phyloP scores from a whole-genome alignment of 345 rosid genomes.

The Pseudoturritis turrita region DNA sequence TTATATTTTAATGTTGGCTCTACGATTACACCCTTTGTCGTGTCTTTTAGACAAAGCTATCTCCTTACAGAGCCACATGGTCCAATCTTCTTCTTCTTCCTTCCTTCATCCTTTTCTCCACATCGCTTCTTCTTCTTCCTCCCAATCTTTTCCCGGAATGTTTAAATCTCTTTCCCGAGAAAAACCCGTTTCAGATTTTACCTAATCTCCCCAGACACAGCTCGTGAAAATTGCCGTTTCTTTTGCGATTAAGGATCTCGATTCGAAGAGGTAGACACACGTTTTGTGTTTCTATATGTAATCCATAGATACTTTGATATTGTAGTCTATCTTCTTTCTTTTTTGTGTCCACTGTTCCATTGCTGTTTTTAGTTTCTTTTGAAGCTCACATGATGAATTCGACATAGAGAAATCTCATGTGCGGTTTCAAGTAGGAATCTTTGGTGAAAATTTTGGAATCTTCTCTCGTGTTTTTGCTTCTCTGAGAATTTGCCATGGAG shows the following conservation, averaged over 20 bases:
- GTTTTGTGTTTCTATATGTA: constrained; percentile 24
- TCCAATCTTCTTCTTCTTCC: constrained; percentile 10
- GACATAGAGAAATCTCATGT: constrained; percentile 5
- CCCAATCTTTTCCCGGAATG: not conserved
- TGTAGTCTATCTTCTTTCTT: not conserved
- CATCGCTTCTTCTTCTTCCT: not conserved
- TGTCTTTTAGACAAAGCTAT: constrained; percentile 28
- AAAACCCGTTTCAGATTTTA: constrained; percentile 15
- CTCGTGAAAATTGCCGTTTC: constrained; percentile 2
- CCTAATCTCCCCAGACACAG: not conserved
- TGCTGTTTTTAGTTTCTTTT: not conserved
- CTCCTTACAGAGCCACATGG: constrained; percentile 25
- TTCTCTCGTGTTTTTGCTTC: constrained; percentile 10
- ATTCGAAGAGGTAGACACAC: constrained; percentile 7
- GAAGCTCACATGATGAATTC: not conserved
- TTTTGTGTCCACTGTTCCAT: not conserved
- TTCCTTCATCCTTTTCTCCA: not conserved
- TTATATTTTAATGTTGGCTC: not conserved
- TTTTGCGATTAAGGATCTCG: constrained; percentile 24
- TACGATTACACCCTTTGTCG: constrained; percentile 15
- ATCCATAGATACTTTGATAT: not conserved
- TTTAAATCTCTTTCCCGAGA: not conserved
- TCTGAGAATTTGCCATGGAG: constrained; percentile 7
- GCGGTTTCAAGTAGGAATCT: not conserved
- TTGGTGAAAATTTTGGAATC: not conserved